Evolutionary conservation across 139 green algal species (phyloP).

Genomic region (Coccomyxa sp.): DNA sequence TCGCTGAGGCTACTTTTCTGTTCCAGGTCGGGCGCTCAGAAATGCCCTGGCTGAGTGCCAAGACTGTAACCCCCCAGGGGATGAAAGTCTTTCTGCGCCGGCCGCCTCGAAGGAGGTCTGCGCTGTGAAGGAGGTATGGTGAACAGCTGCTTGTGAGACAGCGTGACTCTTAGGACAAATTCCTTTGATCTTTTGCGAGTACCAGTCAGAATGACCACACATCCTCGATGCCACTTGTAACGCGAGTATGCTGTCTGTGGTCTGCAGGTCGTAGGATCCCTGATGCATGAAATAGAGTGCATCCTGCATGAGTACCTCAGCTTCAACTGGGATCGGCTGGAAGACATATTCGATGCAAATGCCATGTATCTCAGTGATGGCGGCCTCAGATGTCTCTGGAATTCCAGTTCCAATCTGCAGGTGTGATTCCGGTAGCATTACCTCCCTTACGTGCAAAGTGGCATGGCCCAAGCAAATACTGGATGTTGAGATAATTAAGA

Average conservation of each 20-base stretch:
- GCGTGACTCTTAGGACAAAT: neutral
- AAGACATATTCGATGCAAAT: conserved; percentile 21
- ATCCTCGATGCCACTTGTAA: neutral
- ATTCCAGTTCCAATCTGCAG: neutral
- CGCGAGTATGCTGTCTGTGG: neutral
- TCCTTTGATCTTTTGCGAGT: neutral
- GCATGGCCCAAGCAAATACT: neutral
- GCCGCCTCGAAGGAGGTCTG: neutral
- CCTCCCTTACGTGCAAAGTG: neutral
- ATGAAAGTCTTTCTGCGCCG: neutral
- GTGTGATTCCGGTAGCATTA: neutral
- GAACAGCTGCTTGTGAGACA: neutral
- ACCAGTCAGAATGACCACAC: neutral
- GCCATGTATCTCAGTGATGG: conserved; percentile 5
- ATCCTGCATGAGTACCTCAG: conserved; percentile 39
- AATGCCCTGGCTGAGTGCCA: neutral
- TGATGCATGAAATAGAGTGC: conserved; percentile 36
- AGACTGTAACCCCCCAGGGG: neutral
- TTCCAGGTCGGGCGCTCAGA: neutral
- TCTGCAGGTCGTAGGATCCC: neutral
- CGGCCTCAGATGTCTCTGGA: neutral
- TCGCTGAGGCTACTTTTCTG: neutral
- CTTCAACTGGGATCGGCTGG: conserved; percentile 34
- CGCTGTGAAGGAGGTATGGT: neutral
- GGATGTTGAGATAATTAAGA: neutral